Conservation (phyloP, 2,329 filamentous ascomycete species). For the Neophaeococcomyces aloes region DNA sequence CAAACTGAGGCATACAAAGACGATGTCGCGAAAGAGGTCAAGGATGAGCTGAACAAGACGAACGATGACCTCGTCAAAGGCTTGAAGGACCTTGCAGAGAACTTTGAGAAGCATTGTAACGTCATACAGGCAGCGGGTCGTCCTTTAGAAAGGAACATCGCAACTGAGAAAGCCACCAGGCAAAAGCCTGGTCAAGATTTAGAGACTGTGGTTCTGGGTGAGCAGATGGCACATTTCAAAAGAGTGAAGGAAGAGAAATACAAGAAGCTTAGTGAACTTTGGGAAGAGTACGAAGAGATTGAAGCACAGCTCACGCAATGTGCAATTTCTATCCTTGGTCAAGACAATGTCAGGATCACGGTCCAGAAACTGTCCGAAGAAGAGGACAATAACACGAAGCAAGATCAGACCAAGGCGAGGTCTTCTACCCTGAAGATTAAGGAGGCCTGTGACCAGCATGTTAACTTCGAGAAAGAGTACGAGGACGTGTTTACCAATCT, state of each 20-base stretch:
- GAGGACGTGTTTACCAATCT: not conserved
- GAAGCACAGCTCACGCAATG: not conserved
- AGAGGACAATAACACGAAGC: not conserved
- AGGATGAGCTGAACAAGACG: not conserved
- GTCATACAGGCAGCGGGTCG: not conserved
- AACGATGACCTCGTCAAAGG: not conserved
- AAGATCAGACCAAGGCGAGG: not conserved
- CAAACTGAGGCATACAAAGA: not conserved
- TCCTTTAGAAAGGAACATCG: not conserved
- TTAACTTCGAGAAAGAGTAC: not conserved
- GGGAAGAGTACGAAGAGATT: not conserved
- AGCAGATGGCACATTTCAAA: slow-evolving; percentile 2
- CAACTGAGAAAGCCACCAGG: not conserved
- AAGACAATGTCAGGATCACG: not conserved
- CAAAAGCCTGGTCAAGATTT: not conserved
- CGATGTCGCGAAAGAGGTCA: not conserved
- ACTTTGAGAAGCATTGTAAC: slow-evolving; percentile 1
- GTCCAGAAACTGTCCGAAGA: not conserved
- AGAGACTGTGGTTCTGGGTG: not conserved
- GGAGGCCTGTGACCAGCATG: too few relatives aligned
- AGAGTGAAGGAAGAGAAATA: not conserved
- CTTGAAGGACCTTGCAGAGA: not conserved
- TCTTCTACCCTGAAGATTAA: too few relatives aligned
- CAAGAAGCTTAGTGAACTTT: not conserved
- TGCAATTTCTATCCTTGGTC: not conserved